A percentile compares a stretch with the other conserved stretches of the same genome.
phyloP scores from a whole-genome alignment of 2,329 filamentous ascomycete genomes.

The Ceratocystis alfenasii region DNA sequence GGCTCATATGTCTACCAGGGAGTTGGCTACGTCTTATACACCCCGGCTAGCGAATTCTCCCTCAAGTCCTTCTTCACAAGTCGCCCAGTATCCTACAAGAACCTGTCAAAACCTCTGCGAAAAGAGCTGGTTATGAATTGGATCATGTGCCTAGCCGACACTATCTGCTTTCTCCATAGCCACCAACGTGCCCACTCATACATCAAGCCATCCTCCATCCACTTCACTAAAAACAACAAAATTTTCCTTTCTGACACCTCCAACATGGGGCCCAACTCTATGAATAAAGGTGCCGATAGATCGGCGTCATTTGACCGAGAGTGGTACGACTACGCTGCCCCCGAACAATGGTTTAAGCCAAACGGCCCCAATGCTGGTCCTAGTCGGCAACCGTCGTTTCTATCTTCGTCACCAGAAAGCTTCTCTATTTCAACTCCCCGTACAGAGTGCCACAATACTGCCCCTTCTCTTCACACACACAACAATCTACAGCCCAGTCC shows the following conservation, averaged over 20 bases:
- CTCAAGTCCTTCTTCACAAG: conserved; percentile 56
- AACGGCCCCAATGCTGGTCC: conserved; percentile 30
- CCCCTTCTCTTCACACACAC: conserved; percentile 31
- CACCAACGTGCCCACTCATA: conserved; percentile 52
- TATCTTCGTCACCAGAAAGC: conserved; percentile 30
- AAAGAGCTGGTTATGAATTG: conserved; percentile 55
- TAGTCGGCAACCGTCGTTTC: conserved; percentile 25
- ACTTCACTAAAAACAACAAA: conserved; percentile 52
- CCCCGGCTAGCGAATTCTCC: conserved; percentile 53
- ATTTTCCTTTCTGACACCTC: conserved; percentile 56
- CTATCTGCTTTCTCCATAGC: conserved; percentile 54
- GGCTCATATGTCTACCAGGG: conserved; percentile 56
- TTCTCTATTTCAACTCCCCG: conserved; percentile 30
- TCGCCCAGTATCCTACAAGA: conserved; percentile 50
- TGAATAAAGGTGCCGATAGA: conserved; percentile 34
- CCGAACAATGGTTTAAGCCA: conserved; percentile 48
- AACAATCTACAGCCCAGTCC: conserved; percentile 38
- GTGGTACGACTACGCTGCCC: conserved; percentile 59
- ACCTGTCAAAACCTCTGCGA: conserved; percentile 47
- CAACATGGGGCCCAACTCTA: conserved; percentile 35
- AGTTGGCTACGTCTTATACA: conserved; percentile 53
- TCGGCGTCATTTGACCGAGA: conserved; percentile 50
- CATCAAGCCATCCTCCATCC: conserved; percentile 59
- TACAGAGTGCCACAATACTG: conserved; percentile 24
- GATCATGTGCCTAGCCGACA: conserved; percentile 61